Conservation (phyloP, 2,329 filamentous ascomycete species). For the Atkinsonella texensis region DNA sequence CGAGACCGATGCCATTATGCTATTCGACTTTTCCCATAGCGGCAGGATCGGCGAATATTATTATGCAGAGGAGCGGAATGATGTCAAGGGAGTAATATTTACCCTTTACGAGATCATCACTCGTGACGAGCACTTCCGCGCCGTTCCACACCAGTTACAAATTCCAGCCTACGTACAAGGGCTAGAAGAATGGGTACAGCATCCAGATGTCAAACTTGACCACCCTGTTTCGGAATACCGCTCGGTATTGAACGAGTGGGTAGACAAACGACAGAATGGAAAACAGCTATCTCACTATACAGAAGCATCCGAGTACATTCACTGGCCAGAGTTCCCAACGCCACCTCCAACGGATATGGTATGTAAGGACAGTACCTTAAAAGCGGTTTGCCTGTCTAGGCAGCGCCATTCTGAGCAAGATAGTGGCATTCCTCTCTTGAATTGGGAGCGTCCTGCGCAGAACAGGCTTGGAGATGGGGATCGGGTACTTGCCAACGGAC, state of each 20-base stretch:
- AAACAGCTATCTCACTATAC: background rate
- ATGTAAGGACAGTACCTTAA: no score
- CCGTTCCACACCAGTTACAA: conserved; percentile 14
- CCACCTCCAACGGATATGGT: no score
- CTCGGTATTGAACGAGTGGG: conserved; percentile 16
- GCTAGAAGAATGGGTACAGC: conserved; percentile 17
- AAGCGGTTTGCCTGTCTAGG: no score
- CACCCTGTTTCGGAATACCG: conserved; percentile 17
- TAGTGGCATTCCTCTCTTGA: no score
- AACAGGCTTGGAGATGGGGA: no score
- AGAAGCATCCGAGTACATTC: background rate
- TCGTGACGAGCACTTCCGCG: conserved; percentile 13
- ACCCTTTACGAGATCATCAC: conserved; percentile 26
- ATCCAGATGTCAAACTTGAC: conserved; percentile 21
- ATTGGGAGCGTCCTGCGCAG: no score
- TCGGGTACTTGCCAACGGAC: no score
- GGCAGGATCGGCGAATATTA: conserved; percentile 11
- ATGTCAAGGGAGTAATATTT: conserved; percentile 22
- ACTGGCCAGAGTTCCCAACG: background rate
- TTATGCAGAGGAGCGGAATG: conserved; percentile 13
- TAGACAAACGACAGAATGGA: conserved; percentile 6
- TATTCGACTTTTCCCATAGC: conserved; percentile 25
- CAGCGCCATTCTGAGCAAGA: no score
- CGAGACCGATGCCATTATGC: conserved; percentile 18
- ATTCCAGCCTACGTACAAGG: conserved; percentile 9